Evolutionary conservation across 2,329 filamentous ascomycete species (phyloP).

Genomic region (Phaeosphaeriaceae sp.): DNA sequence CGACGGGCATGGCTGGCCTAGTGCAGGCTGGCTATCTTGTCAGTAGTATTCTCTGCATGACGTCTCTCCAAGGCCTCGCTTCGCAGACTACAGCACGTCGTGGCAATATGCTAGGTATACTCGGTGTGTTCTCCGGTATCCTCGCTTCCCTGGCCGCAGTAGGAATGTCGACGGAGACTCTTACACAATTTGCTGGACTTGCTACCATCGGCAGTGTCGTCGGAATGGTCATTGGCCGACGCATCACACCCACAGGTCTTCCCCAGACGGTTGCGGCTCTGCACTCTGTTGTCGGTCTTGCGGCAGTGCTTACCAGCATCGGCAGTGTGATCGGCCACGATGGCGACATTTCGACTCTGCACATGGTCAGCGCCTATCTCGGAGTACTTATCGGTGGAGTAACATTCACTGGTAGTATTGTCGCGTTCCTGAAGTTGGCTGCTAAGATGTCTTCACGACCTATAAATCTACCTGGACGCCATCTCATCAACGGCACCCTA

Average conservation of each 20-base stretch:
- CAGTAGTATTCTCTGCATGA: slow-evolving; percentile 82
- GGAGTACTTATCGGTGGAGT: slow-evolving; percentile 86
- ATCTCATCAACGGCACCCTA: slow-evolving; percentile 76
- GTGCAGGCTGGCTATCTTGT: slow-evolving; percentile 88
- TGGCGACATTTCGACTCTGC: slow-evolving; percentile 76
- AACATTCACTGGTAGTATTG: slow-evolving; percentile 89
- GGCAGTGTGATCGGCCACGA: slow-evolving; percentile 82
- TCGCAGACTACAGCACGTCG: slow-evolving; percentile 83
- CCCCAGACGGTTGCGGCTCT: slow-evolving; percentile 89
- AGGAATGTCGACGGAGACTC: slow-evolving; percentile 78
- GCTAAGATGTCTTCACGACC: slow-evolving; percentile 83
- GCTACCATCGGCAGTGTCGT: slow-evolving; percentile 74
- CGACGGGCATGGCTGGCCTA: slow-evolving; percentile 81
- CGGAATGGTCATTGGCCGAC: slow-evolving; percentile 78
- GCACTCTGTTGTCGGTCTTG: slow-evolving; percentile 88
- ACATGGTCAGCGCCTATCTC: slow-evolving; percentile 85
- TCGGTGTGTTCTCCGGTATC: slow-evolving; percentile 84
- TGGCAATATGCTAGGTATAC: slow-evolving; percentile 85
- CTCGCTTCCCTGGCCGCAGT: slow-evolving; percentile 82
- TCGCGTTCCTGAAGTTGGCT: slow-evolving; percentile 86
- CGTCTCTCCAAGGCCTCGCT: slow-evolving; percentile 78
- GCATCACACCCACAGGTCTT: slow-evolving; percentile 86
- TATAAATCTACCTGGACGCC: slow-evolving; percentile 73
- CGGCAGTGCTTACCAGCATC: slow-evolving; percentile 86
- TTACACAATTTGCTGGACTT: slow-evolving; percentile 80